Evolutionary conservation across 108 stramenopile species (phyloP).

Genomic region (Skeletonema marinoi): DNA sequence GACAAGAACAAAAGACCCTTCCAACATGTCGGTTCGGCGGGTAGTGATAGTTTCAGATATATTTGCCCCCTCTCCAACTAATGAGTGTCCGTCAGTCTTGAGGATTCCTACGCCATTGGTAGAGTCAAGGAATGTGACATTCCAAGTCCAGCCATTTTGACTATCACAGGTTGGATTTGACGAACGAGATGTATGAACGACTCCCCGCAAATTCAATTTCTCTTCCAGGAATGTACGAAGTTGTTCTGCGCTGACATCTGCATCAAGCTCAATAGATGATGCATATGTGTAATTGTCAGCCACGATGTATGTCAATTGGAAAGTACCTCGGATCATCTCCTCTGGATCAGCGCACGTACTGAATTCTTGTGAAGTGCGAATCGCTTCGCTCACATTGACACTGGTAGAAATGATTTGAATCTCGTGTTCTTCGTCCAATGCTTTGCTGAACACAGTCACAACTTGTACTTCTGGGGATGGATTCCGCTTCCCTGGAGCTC

Average conservation of each 20-base stretch:
- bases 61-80: constrained; percentile 41
- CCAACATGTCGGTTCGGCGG: constrained; percentile 43
- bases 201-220: constrained; percentile 49
- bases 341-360: constrained; percentile 52
- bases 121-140: constrained; percentile 61
- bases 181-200: constrained; percentile 40
- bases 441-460: constrained; percentile 48
- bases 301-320: constrained; percentile 33
- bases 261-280: constrained; percentile 34
- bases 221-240: constrained; percentile 45
- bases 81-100: constrained; percentile 37
- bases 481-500: constrained; percentile 57
- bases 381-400: constrained; percentile 32
- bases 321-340: constrained; percentile 52
- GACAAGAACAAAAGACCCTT: constrained; percentile 50
- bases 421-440: constrained; percentile 27
- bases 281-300: constrained; percentile 29
- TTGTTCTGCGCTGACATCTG: constrained; percentile 43
- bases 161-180: constrained; percentile 63
- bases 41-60: constrained; percentile 37
- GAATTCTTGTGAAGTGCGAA: constrained; percentile 54
- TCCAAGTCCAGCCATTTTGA: constrained; percentile 68
- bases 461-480: constrained; percentile 59
- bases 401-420: constrained; percentile 51
- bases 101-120: constrained; percentile 20